Base-by-base conservation (phyloP, 192 early-diverging fungal species). In the Coemansia sp. region DNA sequence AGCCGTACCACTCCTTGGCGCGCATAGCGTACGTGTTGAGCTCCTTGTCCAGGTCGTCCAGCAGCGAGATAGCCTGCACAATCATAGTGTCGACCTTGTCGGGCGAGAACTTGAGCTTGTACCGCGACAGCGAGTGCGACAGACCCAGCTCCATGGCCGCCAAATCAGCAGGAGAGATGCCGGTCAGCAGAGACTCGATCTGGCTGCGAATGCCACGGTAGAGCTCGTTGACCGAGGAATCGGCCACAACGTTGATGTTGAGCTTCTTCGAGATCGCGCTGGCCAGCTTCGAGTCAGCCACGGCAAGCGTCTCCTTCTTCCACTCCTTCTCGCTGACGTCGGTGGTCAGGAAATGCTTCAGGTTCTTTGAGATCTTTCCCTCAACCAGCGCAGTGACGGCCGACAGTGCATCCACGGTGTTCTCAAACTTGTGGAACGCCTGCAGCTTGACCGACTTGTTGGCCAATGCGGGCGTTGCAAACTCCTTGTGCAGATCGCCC, bases 21-120 rank as follows among this genome's bases (percentile, higher is more conserved):
- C 93, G 87, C 93, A 97, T 95, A 3, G 94, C 90, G 70, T 94
- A 97, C 37, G 94, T 97, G 87, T 99, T 99, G 79, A 99, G 87
- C 69, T 99, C 98, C 87, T 99, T 99, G 82, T 99, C 98, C 60
- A 99, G 87, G 74, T 98, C 94, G 75, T 99, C 98, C 75, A 99
- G 83, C 54, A 99, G 85, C 70, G 84, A 89, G 77, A 98, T 98
- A 7, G 97, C 94, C 85, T 99, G 97, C 57, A 97, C 94, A 76
- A 98, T 96, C 97, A 99, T 99, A 40, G 95, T 99, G 85, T 99
- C 97, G 11, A 97, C 94, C 88, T 97, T 99, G 84, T 99, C 97
- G 65, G 95, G 94, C 44, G 89, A 91, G 87, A 99, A 99, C 85
- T 99, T 99, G 83, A 99, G 93, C 85, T 97, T 97, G 84, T 97